Conservation (phyloP, 306 rosid species). For the Castanea mollissima region DNA sequence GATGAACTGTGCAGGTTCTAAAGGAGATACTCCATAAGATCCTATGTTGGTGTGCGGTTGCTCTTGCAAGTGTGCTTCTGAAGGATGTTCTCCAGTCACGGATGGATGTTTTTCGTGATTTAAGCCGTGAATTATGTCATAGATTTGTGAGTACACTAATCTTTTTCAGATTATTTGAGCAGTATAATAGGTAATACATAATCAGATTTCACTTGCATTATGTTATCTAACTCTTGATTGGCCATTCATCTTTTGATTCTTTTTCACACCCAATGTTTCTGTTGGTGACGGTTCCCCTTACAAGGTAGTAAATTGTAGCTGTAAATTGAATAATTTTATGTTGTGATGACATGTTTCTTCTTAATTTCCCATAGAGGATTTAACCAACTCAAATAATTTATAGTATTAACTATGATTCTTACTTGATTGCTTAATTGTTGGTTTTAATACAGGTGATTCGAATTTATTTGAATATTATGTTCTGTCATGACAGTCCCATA, state of each 20-base stretch:
- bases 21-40: neutral
- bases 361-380: no score
- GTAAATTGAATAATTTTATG: no score
- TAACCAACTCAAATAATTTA: no score
- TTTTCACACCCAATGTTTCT: no score
- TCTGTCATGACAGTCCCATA: neutral
- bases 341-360: no score
- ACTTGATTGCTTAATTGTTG: neutral
- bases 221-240: no score
- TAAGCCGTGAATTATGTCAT: neutral
- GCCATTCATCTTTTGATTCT: no score
- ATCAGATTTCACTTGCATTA: neutral
- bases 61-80: neutral
- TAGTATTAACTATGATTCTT: no score
- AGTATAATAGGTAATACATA: neutral
- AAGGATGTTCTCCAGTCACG: neutral
- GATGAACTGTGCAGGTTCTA: neutral
- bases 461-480: neutral
- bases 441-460: neutral
- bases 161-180: neutral
- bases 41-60: neutral
- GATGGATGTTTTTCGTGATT: neutral
- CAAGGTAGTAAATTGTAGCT: no score
- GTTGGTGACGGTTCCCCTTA: no score
- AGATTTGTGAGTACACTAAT: neutral